Evolutionary conservation across 768 basidiomycete genomes (phyloP).

Genomic region (Mycena belliarum): DNA sequence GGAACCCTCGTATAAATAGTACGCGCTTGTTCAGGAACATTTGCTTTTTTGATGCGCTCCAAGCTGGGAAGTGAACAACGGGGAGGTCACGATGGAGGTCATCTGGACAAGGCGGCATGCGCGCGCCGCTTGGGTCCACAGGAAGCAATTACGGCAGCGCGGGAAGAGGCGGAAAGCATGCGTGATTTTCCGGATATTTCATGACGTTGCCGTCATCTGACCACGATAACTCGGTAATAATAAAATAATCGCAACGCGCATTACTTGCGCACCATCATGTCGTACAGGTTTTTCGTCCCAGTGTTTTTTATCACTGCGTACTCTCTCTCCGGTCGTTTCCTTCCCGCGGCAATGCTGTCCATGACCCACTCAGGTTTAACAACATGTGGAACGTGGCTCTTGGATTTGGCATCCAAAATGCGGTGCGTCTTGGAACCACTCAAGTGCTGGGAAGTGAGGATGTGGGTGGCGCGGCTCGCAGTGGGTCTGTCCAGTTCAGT

Average conservation of each 20-base stretch:
- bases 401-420: slow-evolving; percentile 52
- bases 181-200: too few species aligned
- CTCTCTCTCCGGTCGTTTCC: slow-evolving; percentile 53
- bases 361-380: slow-evolving; percentile 77
- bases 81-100: slow-evolving; percentile 14
- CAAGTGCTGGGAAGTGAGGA: slow-evolving; percentile 71
- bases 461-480: slow-evolving; percentile 72
- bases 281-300: slow-evolving; percentile 36
- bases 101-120: neutral
- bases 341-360: slow-evolving; percentile 65
- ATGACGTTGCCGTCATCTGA: neutral
- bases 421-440: slow-evolving; percentile 73
- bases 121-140: too few species aligned
- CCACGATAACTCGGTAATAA: neutral
- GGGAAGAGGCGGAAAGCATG: too few species aligned
- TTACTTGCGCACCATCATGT: slow-evolving; percentile 32
- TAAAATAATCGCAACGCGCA: too few species aligned
- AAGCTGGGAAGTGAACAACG: neutral
- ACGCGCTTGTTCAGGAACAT: neutral
- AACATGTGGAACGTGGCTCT: slow-evolving; percentile 50
- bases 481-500: slow-evolving; percentile 40
- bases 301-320: slow-evolving; percentile 52
- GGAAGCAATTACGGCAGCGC: too few species aligned
- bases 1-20: slow-evolving; percentile 1
- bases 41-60: slow-evolving; percentile 16